phyloP scores from a whole-genome alignment of 2,329 filamentous ascomycete genomes.

The Xylaria sp. region DNA sequence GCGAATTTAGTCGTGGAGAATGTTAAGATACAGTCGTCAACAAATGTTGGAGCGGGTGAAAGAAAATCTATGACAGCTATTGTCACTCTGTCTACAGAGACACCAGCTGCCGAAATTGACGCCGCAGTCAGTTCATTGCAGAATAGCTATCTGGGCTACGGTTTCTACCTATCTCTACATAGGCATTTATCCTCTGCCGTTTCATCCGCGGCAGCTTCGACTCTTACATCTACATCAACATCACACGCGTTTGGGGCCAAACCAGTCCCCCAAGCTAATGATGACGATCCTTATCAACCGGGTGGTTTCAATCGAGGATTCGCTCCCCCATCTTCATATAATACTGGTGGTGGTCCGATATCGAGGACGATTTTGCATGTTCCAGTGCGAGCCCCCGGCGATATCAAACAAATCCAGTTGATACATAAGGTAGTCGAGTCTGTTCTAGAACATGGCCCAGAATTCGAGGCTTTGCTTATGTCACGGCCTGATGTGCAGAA shows the following conservation, averaged over 20 bases:
- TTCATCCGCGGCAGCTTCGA: conserved; percentile 55
- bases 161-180: conserved; percentile 82
- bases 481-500: conserved; percentile 81
- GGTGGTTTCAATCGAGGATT: conserved; percentile 68
- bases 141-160: conserved; percentile 85
- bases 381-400: conserved; percentile 77
- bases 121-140: conserved; percentile 79
- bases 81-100: conserved; percentile 82
- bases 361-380: conserved; percentile 67
- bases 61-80: conserved; percentile 80
- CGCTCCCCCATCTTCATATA: conserved; percentile 79
- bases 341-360: conserved; percentile 54
- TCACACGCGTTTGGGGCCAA: conserved; percentile 83
- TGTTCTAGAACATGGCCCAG: conserved; percentile 80
- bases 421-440: conserved; percentile 90
- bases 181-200: conserved; percentile 84
- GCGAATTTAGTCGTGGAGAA: conserved; percentile 73
- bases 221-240: conserved; percentile 56
- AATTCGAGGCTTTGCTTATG: conserved; percentile 95
- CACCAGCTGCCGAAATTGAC: conserved; percentile 85
- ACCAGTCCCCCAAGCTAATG: conserved; percentile 59
- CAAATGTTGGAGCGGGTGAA: conserved; percentile 64
- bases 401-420: conserved; percentile 80
- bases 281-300: conserved; percentile 53
- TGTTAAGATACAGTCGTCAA: conserved; percentile 73